These are phyloP conservation scores for Penicillium sp. DNA, from an alignment of 2,329 filamentous ascomycete genomes.

Conservation along the genomic window DNA sequence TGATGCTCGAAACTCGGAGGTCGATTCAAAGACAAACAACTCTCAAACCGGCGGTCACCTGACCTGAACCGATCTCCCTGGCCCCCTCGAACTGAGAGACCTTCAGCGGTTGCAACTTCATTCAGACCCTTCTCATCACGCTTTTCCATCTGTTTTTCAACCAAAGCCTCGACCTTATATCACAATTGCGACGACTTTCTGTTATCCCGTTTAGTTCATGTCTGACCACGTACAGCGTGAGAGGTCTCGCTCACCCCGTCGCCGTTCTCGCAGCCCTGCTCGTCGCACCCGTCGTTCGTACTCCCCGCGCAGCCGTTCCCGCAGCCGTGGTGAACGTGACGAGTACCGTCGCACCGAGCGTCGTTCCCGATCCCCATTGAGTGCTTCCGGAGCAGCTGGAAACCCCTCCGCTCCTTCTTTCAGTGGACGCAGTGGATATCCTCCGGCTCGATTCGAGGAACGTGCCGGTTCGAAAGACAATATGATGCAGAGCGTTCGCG, in stretches of 20 bases:
- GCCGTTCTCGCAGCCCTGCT: constrained; percentile 79
- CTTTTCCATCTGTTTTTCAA: constrained; percentile 7
- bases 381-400: constrained; percentile 66
- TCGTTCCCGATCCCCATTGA: constrained; percentile 84
- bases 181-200: neutral
- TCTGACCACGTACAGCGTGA: constrained; percentile 63
- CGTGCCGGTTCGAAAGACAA: constrained; percentile 78
- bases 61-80: constrained; percentile 14
- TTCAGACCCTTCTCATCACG: constrained; percentile 10
- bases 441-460: constrained; percentile 74
- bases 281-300: constrained; percentile 72
- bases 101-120: constrained; percentile 5
- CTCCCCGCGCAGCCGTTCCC: constrained; percentile 73
- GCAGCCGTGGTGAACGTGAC: constrained; percentile 59
- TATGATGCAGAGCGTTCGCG: constrained; percentile 92
- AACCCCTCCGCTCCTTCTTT: constrained; percentile 56
- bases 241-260: constrained; percentile 63
- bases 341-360: constrained; percentile 71
- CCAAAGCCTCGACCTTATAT: neutral
- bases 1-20: constrained; percentile 12
- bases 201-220: constrained; percentile 1
- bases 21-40: constrained; percentile 18
- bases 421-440: constrained; percentile 59
- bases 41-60: constrained; percentile 20
- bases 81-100: constrained; percentile 5